Base-by-base conservation (phyloP, 306 rosid species). In the Delonix regia region DNA sequence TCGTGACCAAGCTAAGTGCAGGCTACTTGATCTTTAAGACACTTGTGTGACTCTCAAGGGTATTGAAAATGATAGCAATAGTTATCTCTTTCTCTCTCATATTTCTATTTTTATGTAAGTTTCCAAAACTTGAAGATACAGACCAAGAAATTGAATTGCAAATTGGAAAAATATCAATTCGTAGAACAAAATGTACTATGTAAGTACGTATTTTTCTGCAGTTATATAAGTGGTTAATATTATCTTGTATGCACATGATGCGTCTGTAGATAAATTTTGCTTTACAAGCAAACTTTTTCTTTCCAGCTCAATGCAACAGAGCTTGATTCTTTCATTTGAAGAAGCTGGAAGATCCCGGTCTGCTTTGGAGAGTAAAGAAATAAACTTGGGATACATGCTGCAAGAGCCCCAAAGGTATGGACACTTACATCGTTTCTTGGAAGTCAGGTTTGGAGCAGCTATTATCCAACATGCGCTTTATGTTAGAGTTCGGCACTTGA, bases 271-370 rank as follows among this genome's bases (percentile, higher is more conserved):
- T 56, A n/a, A 49, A 12, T 77, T 80, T 80, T 60, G 74, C 78
- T 84, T 76, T 71, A 72, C 60, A 22, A 66, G 57, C 80, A 77
- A 81, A 67, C 70, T 66, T 66, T 49, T 73, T 22, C 85, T 81
- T 81, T 81, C 80, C 83, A 81, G 80, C 85, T 84, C 83, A 81
- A 73, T 60, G 55, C 49, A 80, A 41, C 24, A 30, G 1, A 16
- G 42, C 22, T 61, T 61, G 67, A 61, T 33, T 27, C 42, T 61
- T 13, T 28, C 39, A 28, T 60, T 34, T 25, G 74, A 71, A 49
- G 22, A 66, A 61, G 39, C 77, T 25, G 25, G 2, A 66, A 42
- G 27, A 62, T 49, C 48, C 65, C 28, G 22, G 41, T 42, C 13
- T 76, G 67, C 41, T 63, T 27, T 45, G 41, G 14, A 62, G 21